Base-by-base conservation (phyloP, 768 basidiomycete species). In the Brasilioporus rufonigricans region DNA sequence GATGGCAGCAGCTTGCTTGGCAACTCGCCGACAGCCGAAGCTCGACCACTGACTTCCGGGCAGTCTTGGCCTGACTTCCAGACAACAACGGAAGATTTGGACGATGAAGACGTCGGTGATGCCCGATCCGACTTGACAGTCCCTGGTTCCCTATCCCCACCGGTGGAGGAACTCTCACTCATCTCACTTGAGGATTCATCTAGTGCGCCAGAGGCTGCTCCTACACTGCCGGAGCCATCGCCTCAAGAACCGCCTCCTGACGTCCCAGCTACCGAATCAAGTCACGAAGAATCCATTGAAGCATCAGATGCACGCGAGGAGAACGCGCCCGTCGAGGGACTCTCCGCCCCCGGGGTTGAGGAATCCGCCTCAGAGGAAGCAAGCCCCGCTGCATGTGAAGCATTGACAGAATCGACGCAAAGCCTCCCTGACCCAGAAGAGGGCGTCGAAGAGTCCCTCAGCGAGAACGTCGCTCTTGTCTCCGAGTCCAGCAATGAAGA, bases 161-260 rank as follows among this genome's bases (percentile, higher is more conserved):
- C 69, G 11, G 61, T 68, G 18, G 68, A 68, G 40, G 59, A 59
- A 40, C 50, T 68, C 16, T 52, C 64, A 1, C 61, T 72, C 29
- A 61, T 68, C 26, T 63, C 66, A 18, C 58, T 71, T 13, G 62
- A 61, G 36, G 66, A 65, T 16, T 46, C 56, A 5, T 19, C 64
- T 19, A 19, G 13, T 13, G 46, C 26, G 11, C 12, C 49, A 33
- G 55, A 50, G 5, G 45, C 21, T 2, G 16, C 23, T 33, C 29
- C 27, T 23, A 12, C 14, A 18, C 36, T 21, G 19, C 45, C 43
- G 36, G 59, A 54, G n/a, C 14, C 46, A 24, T 41, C 23, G 1
- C 46, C 36, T 6, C 52, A 58, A 31, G 53, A 5, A 14, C 36
- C 54, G 8, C 35, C 19, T 21, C 48, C 49, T 6, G 58, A 60